Evolutionary conservation across 306 rosid genomes (phyloP), one percentile per base, ranked within the genome.

Genomic region (Neltuma alba): DNA sequence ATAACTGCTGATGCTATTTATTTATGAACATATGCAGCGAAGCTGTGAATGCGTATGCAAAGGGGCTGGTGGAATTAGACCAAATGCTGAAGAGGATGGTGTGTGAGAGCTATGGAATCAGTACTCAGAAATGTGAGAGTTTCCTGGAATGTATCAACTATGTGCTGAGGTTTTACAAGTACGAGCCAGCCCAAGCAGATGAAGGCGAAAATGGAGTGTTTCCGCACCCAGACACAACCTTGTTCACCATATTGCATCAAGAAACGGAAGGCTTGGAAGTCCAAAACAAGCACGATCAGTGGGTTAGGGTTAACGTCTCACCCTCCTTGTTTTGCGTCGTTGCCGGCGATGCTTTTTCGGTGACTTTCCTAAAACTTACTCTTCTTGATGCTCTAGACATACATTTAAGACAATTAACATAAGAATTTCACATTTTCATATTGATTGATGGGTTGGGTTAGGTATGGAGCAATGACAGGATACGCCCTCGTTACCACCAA

Each of bases 401-500:
- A n/a, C n/a, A n/a, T n/a, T n/a, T n/a, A n/a, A n/a, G n/a, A n/a
- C n/a, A n/a, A n/a, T n/a, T n/a, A n/a, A 33, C 36, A 33, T 33
- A n/a, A n/a, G 36, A 33, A 2, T 33, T 4, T 2, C 4, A 4
- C 4, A 33, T 33, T 33, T 33, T 33, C 36, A 4, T 33, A 33
- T 33, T 33, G 4, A 42, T 50, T 54, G 6, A n/a, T n/a, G n/a
- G n/a, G n/a, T n/a, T n/a, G 61, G 67, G 9, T 27, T 61, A 72
- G 83, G 83, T 62, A 10, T 79, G 77, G 83, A 79, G 72, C 13
- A 79, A 57, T 47, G 83, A 72, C 37, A 79, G 83, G 52, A 79
- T 79, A 61, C 73, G 78, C 1, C 41, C 78, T 33, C 33, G 73
- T 34, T 28, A 25, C 28, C 83, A 79, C 40, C 67, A 77, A 50